These are phyloP conservation scores for Lipomyces orientalis DNA, from an alignment of 805 yeast genomes.

Conservation along the genomic window DNA sequence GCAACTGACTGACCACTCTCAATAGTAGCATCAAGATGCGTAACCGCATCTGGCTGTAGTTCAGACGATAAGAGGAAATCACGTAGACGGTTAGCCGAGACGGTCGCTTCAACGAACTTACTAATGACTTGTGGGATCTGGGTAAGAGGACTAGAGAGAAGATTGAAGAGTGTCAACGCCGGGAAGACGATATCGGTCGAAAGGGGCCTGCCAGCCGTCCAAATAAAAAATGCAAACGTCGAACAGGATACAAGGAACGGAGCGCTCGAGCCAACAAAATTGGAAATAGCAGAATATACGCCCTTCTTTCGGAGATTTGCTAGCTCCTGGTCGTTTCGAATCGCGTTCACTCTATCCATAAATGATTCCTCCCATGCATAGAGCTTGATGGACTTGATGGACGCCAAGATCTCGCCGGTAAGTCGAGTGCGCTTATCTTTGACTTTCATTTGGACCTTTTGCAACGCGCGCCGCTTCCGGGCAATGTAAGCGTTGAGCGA, in stretches of 20 bases:
- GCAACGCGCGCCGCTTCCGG: slow-evolving; percentile 68
- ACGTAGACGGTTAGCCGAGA: slow-evolving; percentile 60
- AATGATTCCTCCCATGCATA: slow-evolving; percentile 96
- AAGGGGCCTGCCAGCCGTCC: slow-evolving; percentile 65
- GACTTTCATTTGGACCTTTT: slow-evolving; percentile 84
- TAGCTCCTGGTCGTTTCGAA: slow-evolving; percentile 82
- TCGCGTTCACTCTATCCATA: slow-evolving; percentile 68
- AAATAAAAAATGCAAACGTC: slow-evolving; percentile 82
- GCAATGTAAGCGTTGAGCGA: slow-evolving; percentile 77
- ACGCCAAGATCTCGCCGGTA: slow-evolving; percentile 84
- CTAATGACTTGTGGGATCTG: slow-evolving; percentile 89
- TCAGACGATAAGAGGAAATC: slow-evolving; percentile 73
- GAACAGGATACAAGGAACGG: slow-evolving; percentile 89
- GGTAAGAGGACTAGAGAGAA: slow-evolving; percentile 87
- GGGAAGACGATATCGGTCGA: slow-evolving; percentile 88
- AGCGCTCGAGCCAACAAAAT: slow-evolving; percentile 79
- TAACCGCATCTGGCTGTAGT: slow-evolving; percentile 78
- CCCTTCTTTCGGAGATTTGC: slow-evolving; percentile 78
- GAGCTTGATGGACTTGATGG: slow-evolving; percentile 87
- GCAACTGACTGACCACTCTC: slow-evolving; percentile 67
- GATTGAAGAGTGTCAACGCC: slow-evolving; percentile 83
- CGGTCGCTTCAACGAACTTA: slow-evolving; percentile 82
- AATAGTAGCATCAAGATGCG: slow-evolving; percentile 63
- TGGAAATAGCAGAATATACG: slow-evolving; percentile 67
- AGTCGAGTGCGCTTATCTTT: slow-evolving; percentile 92